Conservation (phyloP, 345 rosid species). For the Dovyalis caffra region DNA sequence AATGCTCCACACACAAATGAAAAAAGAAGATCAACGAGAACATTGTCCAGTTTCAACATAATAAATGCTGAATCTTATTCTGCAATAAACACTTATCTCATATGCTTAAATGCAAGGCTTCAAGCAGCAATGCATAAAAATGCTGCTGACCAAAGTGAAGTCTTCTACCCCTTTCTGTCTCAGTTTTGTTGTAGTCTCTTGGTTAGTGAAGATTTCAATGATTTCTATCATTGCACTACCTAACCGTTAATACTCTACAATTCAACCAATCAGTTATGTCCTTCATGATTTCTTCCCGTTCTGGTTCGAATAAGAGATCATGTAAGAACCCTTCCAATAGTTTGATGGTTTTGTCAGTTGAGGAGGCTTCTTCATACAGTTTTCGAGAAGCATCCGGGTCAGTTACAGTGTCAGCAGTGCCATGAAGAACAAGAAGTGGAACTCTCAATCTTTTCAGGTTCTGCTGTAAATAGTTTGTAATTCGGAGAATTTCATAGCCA, state of each 20-base stretch:
- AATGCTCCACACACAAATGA: not conserved
- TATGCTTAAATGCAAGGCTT: constrained; percentile 9
- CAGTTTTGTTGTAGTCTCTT: not conserved
- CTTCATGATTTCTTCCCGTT: constrained; percentile 16
- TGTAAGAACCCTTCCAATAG: constrained; percentile 24
- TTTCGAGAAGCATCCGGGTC: constrained; percentile 27
- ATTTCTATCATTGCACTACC: constrained; percentile 1
- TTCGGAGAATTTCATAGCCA: constrained; percentile 33
- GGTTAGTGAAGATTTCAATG: not conserved
- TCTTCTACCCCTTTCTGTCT: not conserved
- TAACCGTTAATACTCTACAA: constrained; percentile 35
- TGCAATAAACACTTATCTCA: not conserved
- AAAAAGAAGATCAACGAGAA: not conserved
- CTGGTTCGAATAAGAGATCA: constrained; percentile 31
- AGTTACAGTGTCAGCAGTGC: constrained; percentile 30
- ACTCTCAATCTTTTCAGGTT: constrained; percentile 20
- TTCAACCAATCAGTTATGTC: constrained; percentile 28
- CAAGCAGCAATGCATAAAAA: constrained; percentile 1
- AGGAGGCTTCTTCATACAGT: constrained; percentile 25
- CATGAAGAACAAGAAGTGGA: constrained; percentile 31
- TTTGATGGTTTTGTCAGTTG: constrained; percentile 28
- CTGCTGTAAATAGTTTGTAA: constrained; percentile 22
- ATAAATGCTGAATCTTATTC: constrained; percentile 11
- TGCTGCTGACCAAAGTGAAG: not conserved
- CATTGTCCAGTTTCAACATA: constrained; percentile 9